phyloP scores from a whole-genome alignment of 208 protist species.

The Trypanosoma platydactyli region DNA sequence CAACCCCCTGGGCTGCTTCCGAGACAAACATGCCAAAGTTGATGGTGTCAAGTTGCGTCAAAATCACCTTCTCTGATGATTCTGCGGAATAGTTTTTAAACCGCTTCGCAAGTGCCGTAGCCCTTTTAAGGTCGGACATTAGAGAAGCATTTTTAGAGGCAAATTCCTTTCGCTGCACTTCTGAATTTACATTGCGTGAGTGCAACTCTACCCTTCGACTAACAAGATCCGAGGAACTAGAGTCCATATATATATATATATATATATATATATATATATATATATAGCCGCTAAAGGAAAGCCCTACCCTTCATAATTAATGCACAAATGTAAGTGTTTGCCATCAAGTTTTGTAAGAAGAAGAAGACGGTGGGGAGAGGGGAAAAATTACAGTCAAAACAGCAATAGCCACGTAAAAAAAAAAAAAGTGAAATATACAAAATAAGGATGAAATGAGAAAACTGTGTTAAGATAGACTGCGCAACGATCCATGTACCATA shows the following conservation, averaged over 20 bases:
- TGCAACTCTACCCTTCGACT: constrained; percentile 11
- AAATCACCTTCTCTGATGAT: constrained; percentile 24
- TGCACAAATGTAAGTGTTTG: neutral
- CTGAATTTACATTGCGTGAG: constrained; percentile 15
- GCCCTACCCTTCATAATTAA: neutral
- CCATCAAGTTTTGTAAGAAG: constrained; percentile 1
- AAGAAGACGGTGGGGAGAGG: constrained; percentile 7
- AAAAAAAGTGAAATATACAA: constrained; percentile 4
- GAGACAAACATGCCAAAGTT: constrained; percentile 35
- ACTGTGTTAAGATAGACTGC: no score
- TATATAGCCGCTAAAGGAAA: neutral
- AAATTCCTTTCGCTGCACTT: constrained; percentile 14
- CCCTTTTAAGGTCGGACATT: constrained; percentile 37
- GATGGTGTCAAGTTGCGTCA: constrained; percentile 19
- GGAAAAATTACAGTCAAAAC: constrained; percentile 3
- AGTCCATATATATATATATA: constrained; percentile 8
- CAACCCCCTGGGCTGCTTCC: constrained; percentile 29
- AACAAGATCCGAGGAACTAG: constrained; percentile 5
- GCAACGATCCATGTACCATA: no score
- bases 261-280: neutral
- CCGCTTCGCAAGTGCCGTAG: constrained; percentile 25
- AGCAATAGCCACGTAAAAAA: no score
- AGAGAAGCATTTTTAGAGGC: constrained; percentile 2
- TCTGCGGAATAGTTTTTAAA: constrained; percentile 32
- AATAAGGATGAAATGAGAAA: constrained; percentile 3